Evolutionary conservation across 805 yeast species (phyloP).

Genomic region (Candida silvatica): DNA sequence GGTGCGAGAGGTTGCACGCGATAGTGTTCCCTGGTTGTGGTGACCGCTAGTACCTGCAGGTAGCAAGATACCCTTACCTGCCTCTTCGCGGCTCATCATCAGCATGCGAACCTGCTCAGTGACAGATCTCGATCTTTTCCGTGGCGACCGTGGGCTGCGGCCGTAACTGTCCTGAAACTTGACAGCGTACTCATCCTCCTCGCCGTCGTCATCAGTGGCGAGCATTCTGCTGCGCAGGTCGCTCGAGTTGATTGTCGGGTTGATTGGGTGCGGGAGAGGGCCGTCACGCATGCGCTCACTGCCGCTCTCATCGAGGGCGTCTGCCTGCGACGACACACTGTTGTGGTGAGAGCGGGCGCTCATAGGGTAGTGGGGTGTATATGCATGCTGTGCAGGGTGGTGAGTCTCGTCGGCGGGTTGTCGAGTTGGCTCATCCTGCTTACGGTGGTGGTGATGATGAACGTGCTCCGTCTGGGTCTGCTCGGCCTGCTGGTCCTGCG

Average conservation of each 20-base stretch:
- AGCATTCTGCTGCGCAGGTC: constrained; percentile 22
- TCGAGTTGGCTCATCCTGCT: neutral
- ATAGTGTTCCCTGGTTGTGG: neutral
- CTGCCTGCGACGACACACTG: neutral
- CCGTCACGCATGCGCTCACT: constrained; percentile 5
- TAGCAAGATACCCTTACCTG: constrained; percentile 23
- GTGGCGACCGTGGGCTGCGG: constrained; percentile 4
- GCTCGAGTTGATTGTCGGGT: constrained; percentile 17
- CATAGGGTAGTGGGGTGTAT: neutral
- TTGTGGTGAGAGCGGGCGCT: neutral
- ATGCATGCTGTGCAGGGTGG: too few relatives aligned
- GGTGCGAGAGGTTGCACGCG: neutral
- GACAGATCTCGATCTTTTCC: constrained; percentile 29
- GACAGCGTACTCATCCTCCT: constrained; percentile 19
- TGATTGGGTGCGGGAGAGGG: constrained; percentile 8
- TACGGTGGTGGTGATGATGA: neutral
- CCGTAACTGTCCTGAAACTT: constrained; percentile 16
- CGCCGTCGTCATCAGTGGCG: constrained; percentile 21
- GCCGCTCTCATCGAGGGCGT: neutral
- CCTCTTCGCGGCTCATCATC: constrained; percentile 25
- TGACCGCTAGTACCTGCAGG: constrained; percentile 6
- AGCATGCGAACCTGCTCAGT: constrained; percentile 34
- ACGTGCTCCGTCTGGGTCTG: neutral
- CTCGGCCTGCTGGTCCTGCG: neutral
- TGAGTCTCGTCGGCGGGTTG: too few relatives aligned